phyloP scores from a whole-genome alignment of 1,139 yeast species.

The Hanseniaspora gamundiae region DNA sequence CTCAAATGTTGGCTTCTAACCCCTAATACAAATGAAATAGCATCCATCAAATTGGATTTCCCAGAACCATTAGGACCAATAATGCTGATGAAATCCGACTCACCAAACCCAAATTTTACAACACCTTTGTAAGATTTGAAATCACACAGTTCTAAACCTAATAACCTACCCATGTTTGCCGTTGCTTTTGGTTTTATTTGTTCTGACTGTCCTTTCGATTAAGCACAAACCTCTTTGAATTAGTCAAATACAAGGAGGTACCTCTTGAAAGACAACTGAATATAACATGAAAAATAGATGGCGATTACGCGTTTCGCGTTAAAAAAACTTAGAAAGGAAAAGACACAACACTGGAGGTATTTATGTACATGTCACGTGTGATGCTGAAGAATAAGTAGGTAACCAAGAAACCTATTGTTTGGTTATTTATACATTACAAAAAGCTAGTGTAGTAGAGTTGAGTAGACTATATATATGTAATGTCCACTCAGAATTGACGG shows the following conservation, averaged over 20 bases:
- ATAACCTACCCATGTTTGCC: constrained; percentile 59
- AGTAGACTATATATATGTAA: background rate
- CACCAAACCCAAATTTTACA: constrained; percentile 69
- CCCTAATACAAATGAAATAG: constrained; percentile 90
- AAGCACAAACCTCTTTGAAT: no score
- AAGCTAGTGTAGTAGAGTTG: background rate
- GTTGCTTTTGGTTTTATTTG: background rate
- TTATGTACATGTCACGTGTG: no score
- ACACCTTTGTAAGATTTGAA: constrained; percentile 85
- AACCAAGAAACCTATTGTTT: no score
- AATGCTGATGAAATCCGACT: constrained; percentile 73
- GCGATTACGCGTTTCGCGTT: no score
- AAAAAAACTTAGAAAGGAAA: no score
- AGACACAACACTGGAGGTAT: no score
- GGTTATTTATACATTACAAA: background rate
- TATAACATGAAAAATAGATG: no score
- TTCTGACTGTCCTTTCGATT: background rate
- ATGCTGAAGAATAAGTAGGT: no score
- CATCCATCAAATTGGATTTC: constrained; percentile 96
- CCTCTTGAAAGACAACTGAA: no score
- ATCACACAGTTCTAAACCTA: constrained; percentile 66
- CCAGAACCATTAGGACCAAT: constrained; percentile 99
- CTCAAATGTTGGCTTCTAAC: constrained; percentile 67
- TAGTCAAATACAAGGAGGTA: no score
- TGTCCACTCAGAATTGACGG: background rate